Evolutionary conservation across 169 alveolate species (phyloP).

Genomic region (Plasmodium gallinaceum): DNA sequence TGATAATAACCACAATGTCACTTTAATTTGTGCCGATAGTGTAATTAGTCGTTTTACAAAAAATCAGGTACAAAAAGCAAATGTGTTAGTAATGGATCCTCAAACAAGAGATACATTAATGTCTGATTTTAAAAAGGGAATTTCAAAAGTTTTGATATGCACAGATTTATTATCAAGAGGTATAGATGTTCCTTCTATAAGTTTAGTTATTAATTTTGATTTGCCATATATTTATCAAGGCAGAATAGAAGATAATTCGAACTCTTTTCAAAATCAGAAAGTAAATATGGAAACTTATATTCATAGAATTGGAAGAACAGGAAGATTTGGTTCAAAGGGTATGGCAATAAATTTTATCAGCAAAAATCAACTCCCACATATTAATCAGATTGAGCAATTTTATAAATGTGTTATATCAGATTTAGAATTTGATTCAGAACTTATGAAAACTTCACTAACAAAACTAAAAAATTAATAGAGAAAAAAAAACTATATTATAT

Average conservation of each 20-base stretch:
- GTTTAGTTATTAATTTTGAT: conserved; percentile 96
- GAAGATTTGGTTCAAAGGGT: conserved; percentile 97
- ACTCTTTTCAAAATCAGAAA: conserved; percentile 2
- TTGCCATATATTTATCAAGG: conserved; percentile 89
- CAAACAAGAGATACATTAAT: conserved; percentile 95
- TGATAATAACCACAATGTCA: conserved; percentile 77
- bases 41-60: conserved; percentile 67
- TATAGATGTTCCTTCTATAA: conserved; percentile 97
- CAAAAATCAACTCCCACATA: conserved; percentile 80
- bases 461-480: conserved; percentile 75
- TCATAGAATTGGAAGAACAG: conserved; percentile 98
- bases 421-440: conserved; percentile 70
- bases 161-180: conserved; percentile 99
- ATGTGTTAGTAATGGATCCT: conserved; percentile 93
- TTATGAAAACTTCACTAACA: conserved; percentile 46
- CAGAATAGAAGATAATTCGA: conserved; percentile 52
- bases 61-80: conserved; percentile 81
- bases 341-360: conserved; percentile 93
- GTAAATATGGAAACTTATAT: conserved; percentile 91
- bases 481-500: not conserved
- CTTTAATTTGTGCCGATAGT: conserved; percentile 78
- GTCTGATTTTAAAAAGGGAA: conserved; percentile 96
- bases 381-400: conserved; percentile 81
- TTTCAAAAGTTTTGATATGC: conserved; percentile 96
- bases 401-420: conserved; percentile 78